These are phyloP conservation scores for Hylodesmum podocarpum DNA, from an alignment of 306 rosid species.

Conservation along the genomic window DNA sequence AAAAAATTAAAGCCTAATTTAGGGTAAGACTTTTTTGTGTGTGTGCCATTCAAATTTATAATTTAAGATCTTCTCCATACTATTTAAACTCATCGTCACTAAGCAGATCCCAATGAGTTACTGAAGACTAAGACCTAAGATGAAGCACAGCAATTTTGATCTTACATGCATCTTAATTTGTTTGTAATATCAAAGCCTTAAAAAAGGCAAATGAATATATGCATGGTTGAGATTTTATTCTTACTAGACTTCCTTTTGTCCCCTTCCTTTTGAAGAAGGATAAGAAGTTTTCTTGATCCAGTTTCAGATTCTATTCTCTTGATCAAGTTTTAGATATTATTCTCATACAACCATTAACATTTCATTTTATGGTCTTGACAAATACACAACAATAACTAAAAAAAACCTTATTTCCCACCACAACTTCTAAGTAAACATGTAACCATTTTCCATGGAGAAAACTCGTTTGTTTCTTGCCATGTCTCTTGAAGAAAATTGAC, in stretches of 20 bases:
- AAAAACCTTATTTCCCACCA: conserved; percentile 17
- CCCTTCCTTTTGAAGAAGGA: conserved; percentile 14
- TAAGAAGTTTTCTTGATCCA: conserved; percentile 2
- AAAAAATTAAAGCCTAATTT: too few species aligned
- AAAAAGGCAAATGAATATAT: neutral
- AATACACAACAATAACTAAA: neutral
- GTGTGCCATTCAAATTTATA: too few species aligned
- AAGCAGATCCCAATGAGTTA: too few species aligned
- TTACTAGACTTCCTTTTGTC: neutral
- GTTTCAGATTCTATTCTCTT: conserved; percentile 30
- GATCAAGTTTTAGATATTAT: conserved; percentile 23
- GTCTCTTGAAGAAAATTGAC: conserved; percentile 11
- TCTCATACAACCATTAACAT: neutral
- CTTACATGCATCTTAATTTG: neutral
- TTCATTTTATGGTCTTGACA: neutral
- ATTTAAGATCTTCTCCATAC: too few species aligned
- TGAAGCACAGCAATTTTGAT: neutral
- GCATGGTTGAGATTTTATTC: neutral
- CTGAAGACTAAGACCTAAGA: too few species aligned
- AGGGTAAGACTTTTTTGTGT: too few species aligned
- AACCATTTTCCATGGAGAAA: conserved; percentile 4
- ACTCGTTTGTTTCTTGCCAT: neutral
- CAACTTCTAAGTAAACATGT: conserved; percentile 5
- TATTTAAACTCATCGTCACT: too few species aligned
- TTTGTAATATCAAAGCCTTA: neutral